Percentiles rank a stretch among this genome's conserved stretches.
Conservation (phyloP, 768 basidiomycete species). For the Serendipita sp. region DNA sequence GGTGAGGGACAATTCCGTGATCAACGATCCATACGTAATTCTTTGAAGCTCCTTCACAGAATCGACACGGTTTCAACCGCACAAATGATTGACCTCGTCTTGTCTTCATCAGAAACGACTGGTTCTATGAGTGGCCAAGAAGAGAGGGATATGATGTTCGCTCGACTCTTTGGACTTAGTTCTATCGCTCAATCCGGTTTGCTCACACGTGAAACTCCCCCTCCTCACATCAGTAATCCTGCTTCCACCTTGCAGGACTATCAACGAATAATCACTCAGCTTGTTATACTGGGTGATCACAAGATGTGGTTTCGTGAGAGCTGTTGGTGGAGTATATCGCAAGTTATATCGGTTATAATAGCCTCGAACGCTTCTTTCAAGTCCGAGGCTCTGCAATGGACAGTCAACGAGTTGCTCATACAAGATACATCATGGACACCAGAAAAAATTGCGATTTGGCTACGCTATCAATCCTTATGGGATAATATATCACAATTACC, state of each 20-base stretch:
- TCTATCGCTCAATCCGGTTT: conserved; percentile 75
- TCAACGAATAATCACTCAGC: conserved; percentile 36
- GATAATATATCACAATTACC: not conserved
- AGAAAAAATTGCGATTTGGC: conserved; percentile 63
- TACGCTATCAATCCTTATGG: not conserved
- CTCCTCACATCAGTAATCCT: conserved; percentile 24
- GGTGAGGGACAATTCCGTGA: conserved; percentile 26
- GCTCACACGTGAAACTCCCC: conserved; percentile 43
- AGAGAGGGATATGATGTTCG: conserved; percentile 83
- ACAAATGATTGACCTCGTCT: conserved; percentile 60
- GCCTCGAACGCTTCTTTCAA: conserved; percentile 55
- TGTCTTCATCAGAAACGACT: conserved; percentile 52
- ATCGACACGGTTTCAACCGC: conserved; percentile 60
- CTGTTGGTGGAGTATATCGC: conserved; percentile 66
- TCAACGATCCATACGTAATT: not conserved
- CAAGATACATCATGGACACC: conserved; percentile 55
- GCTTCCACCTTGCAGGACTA: conserved; percentile 46
- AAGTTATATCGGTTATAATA: conserved; percentile 44
- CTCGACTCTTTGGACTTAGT: conserved; percentile 77
- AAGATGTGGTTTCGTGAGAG: conserved; percentile 88
- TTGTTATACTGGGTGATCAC: conserved; percentile 56
- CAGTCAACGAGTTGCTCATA: conserved; percentile 37
- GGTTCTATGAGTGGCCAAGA: conserved; percentile 79
- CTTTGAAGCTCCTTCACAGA: conserved; percentile 53
- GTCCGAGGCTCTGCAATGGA: conserved; percentile 36